Conservation (phyloP, 768 basidiomycete genomes). For the Collybiopsis luxurians region DNA sequence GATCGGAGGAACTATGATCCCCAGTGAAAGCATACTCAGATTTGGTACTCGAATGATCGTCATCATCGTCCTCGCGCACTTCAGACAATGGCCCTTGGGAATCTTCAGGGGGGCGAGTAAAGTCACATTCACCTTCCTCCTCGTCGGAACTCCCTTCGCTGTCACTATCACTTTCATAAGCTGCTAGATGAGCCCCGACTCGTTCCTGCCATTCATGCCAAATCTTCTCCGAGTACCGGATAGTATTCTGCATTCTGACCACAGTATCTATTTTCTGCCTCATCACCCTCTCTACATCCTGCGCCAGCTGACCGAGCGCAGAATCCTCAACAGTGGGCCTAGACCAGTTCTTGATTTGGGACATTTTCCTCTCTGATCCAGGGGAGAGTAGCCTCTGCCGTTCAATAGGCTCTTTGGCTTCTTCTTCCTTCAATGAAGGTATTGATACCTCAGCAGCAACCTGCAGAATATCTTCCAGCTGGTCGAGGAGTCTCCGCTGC, state of each 20-base stretch:
- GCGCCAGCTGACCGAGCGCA: slow-evolving; percentile 77
- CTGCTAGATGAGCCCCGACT: slow-evolving; percentile 65
- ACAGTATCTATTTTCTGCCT: slow-evolving; percentile 93
- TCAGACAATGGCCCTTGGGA: slow-evolving; percentile 11
- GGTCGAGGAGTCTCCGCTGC: slow-evolving; percentile 77
- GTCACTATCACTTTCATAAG: slow-evolving; percentile 48
- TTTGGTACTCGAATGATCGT: slow-evolving; percentile 59
- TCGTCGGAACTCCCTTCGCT: slow-evolving; percentile 37
- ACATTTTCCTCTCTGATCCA: slow-evolving; percentile 83
- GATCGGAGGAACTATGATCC: slow-evolving; percentile 34
- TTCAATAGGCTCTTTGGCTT: slow-evolving; percentile 87
- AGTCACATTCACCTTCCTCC: slow-evolving; percentile 35
- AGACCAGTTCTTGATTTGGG: slow-evolving; percentile 81
- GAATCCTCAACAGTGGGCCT: slow-evolving; percentile 84
- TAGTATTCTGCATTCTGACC: slow-evolving; percentile 94
- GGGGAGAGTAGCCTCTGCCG: slow-evolving; percentile 89
- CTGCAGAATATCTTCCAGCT: slow-evolving; percentile 83
- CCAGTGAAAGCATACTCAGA: slow-evolving; percentile 62
- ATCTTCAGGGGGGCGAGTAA: slow-evolving; percentile 17
- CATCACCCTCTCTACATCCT: slow-evolving; percentile 88
- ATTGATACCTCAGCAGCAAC: slow-evolving; percentile 79
- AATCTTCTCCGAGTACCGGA: slow-evolving; percentile 95
- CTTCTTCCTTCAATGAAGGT: slow-evolving; percentile 89
- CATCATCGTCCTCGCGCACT: slow-evolving; percentile 27
- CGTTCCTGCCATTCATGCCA: slow-evolving; percentile 96